Percentiles rank a stretch among this genome's conserved stretches.
These are phyloP conservation scores for Nannizziopsis barbatae DNA, from an alignment of 2,329 filamentous ascomycete species.

Conservation along the genomic window DNA sequence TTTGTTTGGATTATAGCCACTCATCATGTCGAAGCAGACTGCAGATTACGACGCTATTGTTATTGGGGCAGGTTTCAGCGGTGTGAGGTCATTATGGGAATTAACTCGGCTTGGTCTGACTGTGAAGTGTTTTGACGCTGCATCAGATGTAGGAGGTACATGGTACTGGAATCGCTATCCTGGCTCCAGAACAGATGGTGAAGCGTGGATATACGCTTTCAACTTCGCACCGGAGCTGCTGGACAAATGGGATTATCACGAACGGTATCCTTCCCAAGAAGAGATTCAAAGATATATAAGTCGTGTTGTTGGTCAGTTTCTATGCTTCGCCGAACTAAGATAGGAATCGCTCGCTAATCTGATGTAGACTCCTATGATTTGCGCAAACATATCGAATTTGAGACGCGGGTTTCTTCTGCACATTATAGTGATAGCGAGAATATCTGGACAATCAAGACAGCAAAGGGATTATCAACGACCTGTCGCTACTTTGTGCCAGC, in stretches of 20 bases:
- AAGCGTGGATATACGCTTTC: conserved; percentile 22
- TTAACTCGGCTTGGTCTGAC: conserved; percentile 30
- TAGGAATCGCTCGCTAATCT: conserved; percentile 19
- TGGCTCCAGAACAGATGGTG: conserved; percentile 34
- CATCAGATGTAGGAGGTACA: conserved; percentile 31
- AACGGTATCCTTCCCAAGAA: conserved; percentile 16
- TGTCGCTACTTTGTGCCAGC: too few relatives aligned
- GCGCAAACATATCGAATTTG: too few relatives aligned
- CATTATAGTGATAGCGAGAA: too few relatives aligned
- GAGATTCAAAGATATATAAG: conserved; percentile 25
- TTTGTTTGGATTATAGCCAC: too few relatives aligned
- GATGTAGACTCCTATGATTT: conserved; percentile 6
- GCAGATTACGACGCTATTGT: conserved; percentile 28
- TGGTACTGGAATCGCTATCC: conserved; percentile 40
- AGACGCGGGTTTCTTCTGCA: too few relatives aligned
- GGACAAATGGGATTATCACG: conserved; percentile 17
- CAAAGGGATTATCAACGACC: too few relatives aligned
- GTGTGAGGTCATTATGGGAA: conserved; percentile 28
- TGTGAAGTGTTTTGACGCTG: conserved; percentile 32
- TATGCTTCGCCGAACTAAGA: too few relatives aligned
- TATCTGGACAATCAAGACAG: too few relatives aligned
- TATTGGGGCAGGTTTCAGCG: conserved; percentile 33
- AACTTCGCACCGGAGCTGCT: conserved; percentile 21
- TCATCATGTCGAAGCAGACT: too few relatives aligned
- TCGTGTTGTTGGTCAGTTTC: conserved; percentile 19